These are phyloP conservation scores for Amniculicola lignicola DNA, from an alignment of 495 filamentous ascomycete genomes.

Conservation along the genomic window DNA sequence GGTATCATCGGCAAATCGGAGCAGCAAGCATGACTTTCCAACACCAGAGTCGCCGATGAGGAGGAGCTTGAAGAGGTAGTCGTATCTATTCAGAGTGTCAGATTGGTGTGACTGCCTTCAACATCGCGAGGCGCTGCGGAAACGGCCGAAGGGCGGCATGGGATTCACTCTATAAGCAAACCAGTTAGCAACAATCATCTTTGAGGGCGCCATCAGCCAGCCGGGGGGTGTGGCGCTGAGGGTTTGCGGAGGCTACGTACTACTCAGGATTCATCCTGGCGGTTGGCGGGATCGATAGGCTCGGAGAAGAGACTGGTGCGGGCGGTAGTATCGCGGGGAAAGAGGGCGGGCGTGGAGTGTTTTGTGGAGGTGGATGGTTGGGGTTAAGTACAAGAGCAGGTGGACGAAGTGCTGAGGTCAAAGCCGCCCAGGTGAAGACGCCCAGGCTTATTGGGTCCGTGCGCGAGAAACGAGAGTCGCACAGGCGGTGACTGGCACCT, in stretches of 20 bases:
- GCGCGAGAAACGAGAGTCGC: too few species aligned
- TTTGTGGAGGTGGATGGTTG: not conserved
- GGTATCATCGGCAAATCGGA: slow-evolving; percentile 98
- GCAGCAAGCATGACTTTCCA: slow-evolving; percentile 96
- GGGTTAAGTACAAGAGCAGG: not conserved
- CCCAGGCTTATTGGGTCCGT: too few species aligned
- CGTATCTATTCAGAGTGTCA: slow-evolving; percentile 62
- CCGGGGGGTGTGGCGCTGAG: slow-evolving; percentile 6
- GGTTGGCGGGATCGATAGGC: slow-evolving; percentile 1
- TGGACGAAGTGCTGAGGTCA: not conserved
- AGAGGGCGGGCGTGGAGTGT: not conserved
- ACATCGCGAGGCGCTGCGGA: not conserved
- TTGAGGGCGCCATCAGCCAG: slow-evolving; percentile 3
- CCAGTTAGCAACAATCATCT: slow-evolving; percentile 16
- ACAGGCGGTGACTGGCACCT: too few species aligned
- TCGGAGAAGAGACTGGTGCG: not conserved
- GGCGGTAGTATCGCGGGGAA: not conserved
- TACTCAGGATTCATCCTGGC: slow-evolving; percentile 40
- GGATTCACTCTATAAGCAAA: slow-evolving; percentile 12
- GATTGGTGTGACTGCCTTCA: not conserved
- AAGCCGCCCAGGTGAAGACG: too few species aligned
- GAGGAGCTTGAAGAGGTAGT: slow-evolving; percentile 99
- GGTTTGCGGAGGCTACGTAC: slow-evolving; percentile 33
- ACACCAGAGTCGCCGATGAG: slow-evolving; percentile 99
- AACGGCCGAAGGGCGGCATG: not conserved